A percentile compares a stretch with the other conserved stretches of the same genome.
Conservation (phyloP, 345 rosid genomes). For the Hibiscus trionum region DNA sequence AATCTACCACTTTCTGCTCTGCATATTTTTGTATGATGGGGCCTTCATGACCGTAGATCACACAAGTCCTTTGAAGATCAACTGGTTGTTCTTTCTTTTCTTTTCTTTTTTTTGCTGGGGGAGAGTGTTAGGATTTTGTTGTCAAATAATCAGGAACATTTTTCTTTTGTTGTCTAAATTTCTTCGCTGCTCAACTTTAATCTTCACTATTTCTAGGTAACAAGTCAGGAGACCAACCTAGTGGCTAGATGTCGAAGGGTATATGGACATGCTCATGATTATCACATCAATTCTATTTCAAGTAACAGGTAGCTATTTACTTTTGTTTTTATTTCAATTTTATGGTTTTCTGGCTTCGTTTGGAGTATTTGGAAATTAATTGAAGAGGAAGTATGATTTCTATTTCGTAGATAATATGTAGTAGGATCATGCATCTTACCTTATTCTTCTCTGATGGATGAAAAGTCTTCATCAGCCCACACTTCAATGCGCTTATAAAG, state of each 20-base stretch:
- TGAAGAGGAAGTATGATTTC: not conserved
- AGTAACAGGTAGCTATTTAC: conserved; percentile 58
- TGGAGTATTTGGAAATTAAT: not conserved
- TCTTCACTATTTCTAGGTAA: conserved; percentile 38
- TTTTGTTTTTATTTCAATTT: not conserved
- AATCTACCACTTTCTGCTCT: not conserved
- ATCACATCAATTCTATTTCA: conserved; percentile 96
- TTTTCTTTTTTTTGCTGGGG: not conserved
- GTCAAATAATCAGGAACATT: not conserved
- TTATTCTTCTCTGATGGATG: not conserved
- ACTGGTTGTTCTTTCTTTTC: not conserved
- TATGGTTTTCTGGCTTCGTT: not conserved
- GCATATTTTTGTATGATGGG: not conserved
- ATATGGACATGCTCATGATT: conserved; percentile 98
- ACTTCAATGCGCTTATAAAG: not conserved
- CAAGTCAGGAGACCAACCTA: conserved; percentile 70
- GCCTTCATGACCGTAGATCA: not conserved
- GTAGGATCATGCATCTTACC: not conserved
- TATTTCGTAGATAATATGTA: not conserved
- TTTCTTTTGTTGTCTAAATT: not conserved
- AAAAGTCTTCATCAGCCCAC: not conserved
- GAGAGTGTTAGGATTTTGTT: not conserved
- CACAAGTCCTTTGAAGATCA: not conserved
- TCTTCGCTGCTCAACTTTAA: not conserved
- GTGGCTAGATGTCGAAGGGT: conserved; percentile 93